Percentiles rank a stretch among this genome's conserved stretches.
Evolutionary conservation across 805 yeast species (phyloP).

Genomic region (Millerago galiae): DNA sequence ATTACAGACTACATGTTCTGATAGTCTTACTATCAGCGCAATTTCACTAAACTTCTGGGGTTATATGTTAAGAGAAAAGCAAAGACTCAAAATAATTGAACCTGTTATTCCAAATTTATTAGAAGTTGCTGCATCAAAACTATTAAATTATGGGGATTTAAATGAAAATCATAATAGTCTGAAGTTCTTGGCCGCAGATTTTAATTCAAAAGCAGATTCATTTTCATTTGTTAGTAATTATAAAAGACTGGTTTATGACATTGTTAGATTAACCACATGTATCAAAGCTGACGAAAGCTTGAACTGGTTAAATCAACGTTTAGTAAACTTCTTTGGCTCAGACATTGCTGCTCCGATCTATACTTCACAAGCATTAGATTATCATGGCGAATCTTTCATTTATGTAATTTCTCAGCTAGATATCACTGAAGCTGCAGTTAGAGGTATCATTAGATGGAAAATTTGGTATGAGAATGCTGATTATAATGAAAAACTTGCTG

Average conservation of each 20-base stretch:
- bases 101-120: conserved; percentile 59
- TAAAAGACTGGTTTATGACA: conserved; percentile 81
- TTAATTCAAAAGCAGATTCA: conserved; percentile 79
- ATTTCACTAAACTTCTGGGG: conserved; percentile 94
- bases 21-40: conserved; percentile 85
- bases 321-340: conserved; percentile 68
- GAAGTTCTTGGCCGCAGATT: conserved; percentile 73
- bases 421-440: conserved; percentile 80
- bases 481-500: conserved; percentile 45
- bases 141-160: conserved; percentile 64
- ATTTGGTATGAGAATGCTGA: conserved; percentile 71
- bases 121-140: conserved; percentile 70
- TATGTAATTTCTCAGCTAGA: conserved; percentile 77
- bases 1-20: conserved; percentile 73
- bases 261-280: conserved; percentile 82
- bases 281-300: conserved; percentile 77
- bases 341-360: conserved; percentile 61
- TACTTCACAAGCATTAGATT: conserved; percentile 44
- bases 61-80: conserved; percentile 74
- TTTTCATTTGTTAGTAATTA: conserved; percentile 72
- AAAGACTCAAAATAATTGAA: conserved; percentile 45
- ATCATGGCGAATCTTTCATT: conserved; percentile 60
- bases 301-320: conserved; percentile 70
- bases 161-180: conserved; percentile 60
- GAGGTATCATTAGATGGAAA: conserved; percentile 94